phyloP scores from a whole-genome alignment of 2,329 filamentous ascomycete species.

The Cercospora canescens region DNA sequence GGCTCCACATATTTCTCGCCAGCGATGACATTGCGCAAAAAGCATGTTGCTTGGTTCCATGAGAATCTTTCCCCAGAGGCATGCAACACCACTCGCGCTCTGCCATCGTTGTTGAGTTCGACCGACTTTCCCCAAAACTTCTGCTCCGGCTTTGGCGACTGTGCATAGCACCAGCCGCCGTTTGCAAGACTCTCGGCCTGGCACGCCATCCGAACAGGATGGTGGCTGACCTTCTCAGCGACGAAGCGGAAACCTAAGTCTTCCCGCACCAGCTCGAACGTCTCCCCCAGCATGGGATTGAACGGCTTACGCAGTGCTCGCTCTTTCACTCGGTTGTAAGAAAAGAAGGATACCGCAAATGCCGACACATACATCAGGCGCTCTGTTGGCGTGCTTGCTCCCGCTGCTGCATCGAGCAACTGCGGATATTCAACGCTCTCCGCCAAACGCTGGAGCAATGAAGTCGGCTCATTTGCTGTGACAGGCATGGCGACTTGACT shows the following conservation, averaged over 20 bases:
- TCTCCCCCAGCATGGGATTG: constrained; percentile 95
- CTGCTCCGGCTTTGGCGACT: constrained; percentile 84
- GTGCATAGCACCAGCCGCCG: constrained; percentile 81
- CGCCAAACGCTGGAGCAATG: constrained; percentile 81
- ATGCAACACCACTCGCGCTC: constrained; percentile 75
- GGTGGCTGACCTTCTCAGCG: constrained; percentile 93
- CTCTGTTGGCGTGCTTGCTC: constrained; percentile 54
- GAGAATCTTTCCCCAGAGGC: constrained; percentile 73
- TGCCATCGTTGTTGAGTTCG: constrained; percentile 90
- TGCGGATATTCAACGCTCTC: constrained; percentile 91
- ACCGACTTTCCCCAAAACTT: constrained; percentile 99
- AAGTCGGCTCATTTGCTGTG: constrained; percentile 90
- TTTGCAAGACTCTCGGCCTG: constrained; percentile 68
- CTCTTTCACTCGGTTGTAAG: constrained; percentile 79
- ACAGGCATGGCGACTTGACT: constrained; percentile 98
- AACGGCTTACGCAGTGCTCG: constrained; percentile 94
- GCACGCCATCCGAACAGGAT: constrained; percentile 88
- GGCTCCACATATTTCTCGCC: constrained; percentile 98
- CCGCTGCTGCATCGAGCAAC: constrained; percentile 73
- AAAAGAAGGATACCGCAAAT: constrained; percentile 87
- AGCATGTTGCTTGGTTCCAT: constrained; percentile 85
- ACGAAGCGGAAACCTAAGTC: constrained; percentile 86
- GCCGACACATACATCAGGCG: constrained; percentile 83
- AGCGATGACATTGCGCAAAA: constrained; percentile 93
- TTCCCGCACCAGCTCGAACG: constrained; percentile 85